Base-by-base conservation (phyloP, 352 stramenopile species). In the Phytophthora capsici region DNA sequence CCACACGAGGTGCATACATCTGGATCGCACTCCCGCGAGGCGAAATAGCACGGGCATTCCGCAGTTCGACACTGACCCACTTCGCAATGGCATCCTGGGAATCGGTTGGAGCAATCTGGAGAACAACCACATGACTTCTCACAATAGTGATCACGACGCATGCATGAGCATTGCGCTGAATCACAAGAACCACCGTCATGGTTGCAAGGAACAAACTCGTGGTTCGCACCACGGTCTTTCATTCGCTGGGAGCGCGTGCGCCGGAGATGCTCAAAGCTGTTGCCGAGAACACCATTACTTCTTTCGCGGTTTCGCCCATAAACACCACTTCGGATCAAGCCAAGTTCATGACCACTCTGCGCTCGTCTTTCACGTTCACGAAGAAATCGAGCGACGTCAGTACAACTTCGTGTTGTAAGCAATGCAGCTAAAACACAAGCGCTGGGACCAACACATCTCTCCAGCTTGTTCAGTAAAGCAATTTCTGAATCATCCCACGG, bases 81-180 rank as follows among this genome's bases (percentile, higher is more conserved):
- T 19, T 69, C 77, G 40, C 86, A 94, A 16, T 76, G 73, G 48
- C 86, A 94, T 28, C 86, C 86, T 12, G 80, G 75, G 46, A 94
- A 94, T 4, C 84, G 82, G 60, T 94, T 94, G 1, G 84, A 71
- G 40, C 86, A 94, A 69, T 94, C 86, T 6, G 28, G 62, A 20
- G 77, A 56, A 51, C 86, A 94, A 25, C 71, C 73, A 40, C 86
- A 94, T 0, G 80, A 72, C 45, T 81, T 86, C 32, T 91, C 84
- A 51, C 86, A 94, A 41, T 89, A 93, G 59, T 94, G 86, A 34
- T 94, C 86, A 16, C 86, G 75, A n/a, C 80, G 77, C 80, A 94
- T 94, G 57, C 86, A 94, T 12, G 78, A 82, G 55, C 86, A 94
- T 30, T 81, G 77, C 10, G 72, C 81, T 6, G 78, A 78, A 44